phyloP scores from a whole-genome alignment of 2,329 filamentous ascomycete genomes.

The Aspergillus sp. region DNA sequence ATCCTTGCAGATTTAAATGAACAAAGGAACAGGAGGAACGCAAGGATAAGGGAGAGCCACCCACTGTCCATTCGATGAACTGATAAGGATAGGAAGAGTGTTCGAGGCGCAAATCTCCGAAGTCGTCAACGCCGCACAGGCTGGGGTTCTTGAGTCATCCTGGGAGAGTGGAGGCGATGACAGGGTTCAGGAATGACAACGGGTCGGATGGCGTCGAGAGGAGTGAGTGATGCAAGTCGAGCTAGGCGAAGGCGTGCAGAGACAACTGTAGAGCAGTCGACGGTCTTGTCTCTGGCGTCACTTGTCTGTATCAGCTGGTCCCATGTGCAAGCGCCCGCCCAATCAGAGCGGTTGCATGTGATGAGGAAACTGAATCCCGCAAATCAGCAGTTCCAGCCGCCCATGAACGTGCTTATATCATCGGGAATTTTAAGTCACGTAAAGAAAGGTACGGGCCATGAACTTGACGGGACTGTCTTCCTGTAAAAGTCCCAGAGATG shows the following conservation, averaged over 20 bases:
- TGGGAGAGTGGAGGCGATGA: constrained; percentile 7
- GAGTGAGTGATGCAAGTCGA: constrained; percentile 13
- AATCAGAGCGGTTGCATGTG: constrained; percentile 23
- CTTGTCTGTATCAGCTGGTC: constrained; percentile 26
- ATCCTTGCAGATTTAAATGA: neutral
- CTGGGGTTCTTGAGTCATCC: constrained; percentile 10
- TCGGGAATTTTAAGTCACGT: neutral
- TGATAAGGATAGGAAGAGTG: constrained; percentile 13
- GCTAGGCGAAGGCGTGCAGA: constrained; percentile 13
- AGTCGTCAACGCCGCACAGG: constrained; percentile 13
- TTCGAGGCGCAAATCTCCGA: neutral
- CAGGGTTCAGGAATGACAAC: constrained; percentile 6
- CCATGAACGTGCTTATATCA: constrained; percentile 14
- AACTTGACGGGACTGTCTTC: neutral
- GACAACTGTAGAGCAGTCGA: neutral
- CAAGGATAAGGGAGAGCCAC: constrained; percentile 5
- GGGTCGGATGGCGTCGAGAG: constrained; percentile 12
- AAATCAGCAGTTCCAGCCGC: no score
- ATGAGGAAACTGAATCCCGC: neutral
- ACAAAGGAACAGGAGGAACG: constrained; percentile 1
- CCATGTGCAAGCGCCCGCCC: constrained; percentile 1
- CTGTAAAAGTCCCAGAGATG: neutral
- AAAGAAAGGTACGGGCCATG: neutral
- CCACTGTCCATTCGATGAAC: constrained; percentile 8
- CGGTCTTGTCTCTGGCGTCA: constrained; percentile 23